These are phyloP conservation scores for Drechslera avenae DNA, from an alignment of 2,329 filamentous ascomycete genomes.

Conservation along the genomic window DNA sequence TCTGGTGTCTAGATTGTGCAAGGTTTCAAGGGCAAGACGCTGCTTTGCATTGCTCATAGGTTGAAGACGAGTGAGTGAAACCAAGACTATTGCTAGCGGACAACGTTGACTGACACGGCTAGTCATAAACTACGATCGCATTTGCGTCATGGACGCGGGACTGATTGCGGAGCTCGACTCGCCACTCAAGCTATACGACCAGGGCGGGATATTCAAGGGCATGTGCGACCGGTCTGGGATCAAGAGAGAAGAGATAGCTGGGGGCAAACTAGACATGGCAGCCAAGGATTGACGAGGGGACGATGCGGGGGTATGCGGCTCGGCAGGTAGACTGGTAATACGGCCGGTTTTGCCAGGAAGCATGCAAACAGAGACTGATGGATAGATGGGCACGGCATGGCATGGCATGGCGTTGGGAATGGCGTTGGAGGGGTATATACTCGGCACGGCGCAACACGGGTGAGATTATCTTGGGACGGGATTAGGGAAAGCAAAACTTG, in stretches of 20 bases:
- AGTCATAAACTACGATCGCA: conserved; percentile 91
- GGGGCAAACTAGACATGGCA: conserved; percentile 16
- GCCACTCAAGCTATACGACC: conserved; percentile 74
- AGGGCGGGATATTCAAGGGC: conserved; percentile 77
- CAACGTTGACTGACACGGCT: not conserved
- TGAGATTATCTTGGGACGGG: not conserved
- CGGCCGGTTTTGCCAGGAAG: conserved; percentile 11
- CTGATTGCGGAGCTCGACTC: conserved; percentile 83
- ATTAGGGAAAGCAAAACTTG: not conserved
- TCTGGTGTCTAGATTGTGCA: conserved; percentile 78
- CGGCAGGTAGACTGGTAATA: conserved; percentile 21
- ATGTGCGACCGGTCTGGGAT: conserved; percentile 93
- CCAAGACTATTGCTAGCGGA: not conserved
- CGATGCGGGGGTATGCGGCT: conserved; percentile 16
- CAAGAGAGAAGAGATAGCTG: conserved; percentile 55
- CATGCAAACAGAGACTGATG: conserved; percentile 8
- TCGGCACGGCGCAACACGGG: conserved; percentile 4
- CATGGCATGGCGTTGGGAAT: conserved; percentile 23
- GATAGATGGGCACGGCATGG: conserved; percentile 20
- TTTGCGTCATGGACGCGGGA: conserved; percentile 94
- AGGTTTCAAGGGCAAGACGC: conserved; percentile 83
- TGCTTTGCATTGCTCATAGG: conserved; percentile 91
- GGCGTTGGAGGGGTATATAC: not conserved
- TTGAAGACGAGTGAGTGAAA: conserved; percentile 66
- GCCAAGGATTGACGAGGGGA: conserved; percentile 5